Conservation (phyloP, 306 rosid genomes). For the Acacia confusa region DNA sequence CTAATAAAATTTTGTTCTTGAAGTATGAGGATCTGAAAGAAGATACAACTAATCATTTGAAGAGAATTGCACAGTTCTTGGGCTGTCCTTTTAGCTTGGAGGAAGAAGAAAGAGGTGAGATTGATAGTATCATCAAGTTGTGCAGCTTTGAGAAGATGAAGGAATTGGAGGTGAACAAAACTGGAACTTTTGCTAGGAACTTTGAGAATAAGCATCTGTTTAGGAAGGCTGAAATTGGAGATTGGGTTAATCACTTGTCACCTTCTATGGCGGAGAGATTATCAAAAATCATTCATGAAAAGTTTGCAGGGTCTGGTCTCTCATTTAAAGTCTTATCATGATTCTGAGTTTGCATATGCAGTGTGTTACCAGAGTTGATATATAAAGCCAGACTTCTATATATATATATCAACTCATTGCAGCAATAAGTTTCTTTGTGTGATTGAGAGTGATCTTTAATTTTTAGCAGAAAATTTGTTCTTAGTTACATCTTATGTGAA, state of each 20-base stretch:
- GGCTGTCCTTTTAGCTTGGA: slow-evolving; percentile 41
- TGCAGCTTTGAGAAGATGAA: slow-evolving; percentile 57
- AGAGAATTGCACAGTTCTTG: slow-evolving; percentile 46
- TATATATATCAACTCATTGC: not conserved
- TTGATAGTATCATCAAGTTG: slow-evolving; percentile 41
- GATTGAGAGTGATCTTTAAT: not conserved
- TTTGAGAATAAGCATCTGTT: slow-evolving; percentile 49
- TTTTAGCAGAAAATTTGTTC: not conserved
- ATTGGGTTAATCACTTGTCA: slow-evolving; percentile 56
- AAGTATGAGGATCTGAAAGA: slow-evolving; percentile 57
- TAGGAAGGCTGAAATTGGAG: slow-evolving; percentile 62
- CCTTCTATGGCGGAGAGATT: slow-evolving; percentile 47
- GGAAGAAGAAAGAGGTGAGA: slow-evolving; percentile 44
- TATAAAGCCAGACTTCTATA: too few relatives aligned
- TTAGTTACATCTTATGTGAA: not conserved
- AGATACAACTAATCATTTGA: slow-evolving; percentile 29
- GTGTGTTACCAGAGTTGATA: too few relatives aligned
- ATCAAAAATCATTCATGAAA: slow-evolving; percentile 46
- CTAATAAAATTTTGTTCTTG: slow-evolving; percentile 53
- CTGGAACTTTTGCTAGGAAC: slow-evolving; percentile 28
- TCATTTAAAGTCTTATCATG: slow-evolving; percentile 17
- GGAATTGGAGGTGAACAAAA: slow-evolving; percentile 47
- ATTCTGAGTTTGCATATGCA: not conserved
- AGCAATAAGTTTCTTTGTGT: not conserved
- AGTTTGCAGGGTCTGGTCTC: slow-evolving; percentile 41